A percentile compares a stretch with the other conserved stretches of the same genome.
Evolutionary conservation across 164 flowering plant species (phyloP).

Genomic region (Houttuynia cordata): DNA sequence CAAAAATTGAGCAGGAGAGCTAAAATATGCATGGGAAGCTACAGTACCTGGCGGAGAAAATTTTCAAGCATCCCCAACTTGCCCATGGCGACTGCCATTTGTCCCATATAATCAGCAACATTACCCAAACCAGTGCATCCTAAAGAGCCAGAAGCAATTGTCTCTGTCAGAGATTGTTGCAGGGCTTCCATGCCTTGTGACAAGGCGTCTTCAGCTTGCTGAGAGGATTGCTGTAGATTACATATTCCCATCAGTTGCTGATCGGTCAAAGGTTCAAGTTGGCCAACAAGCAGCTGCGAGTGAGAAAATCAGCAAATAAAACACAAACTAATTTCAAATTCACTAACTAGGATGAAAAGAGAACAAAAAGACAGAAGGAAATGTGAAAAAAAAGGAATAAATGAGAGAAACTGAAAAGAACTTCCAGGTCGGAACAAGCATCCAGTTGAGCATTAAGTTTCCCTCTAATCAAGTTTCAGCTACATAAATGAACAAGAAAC

Average conservation of each 20-base stretch:
- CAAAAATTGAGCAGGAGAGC: neutral
- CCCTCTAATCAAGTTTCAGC: neutral
- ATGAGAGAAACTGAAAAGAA: too few relatives aligned
- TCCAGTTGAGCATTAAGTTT: neutral
- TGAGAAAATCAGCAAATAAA: neutral
- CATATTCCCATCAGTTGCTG: constrained; percentile 75
- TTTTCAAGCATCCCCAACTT: constrained; percentile 62
- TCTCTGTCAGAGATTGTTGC: constrained; percentile 73
- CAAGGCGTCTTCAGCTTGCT: constrained; percentile 88
- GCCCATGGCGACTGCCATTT: constrained; percentile 91
- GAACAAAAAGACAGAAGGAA: neutral
- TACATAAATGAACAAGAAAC: neutral
- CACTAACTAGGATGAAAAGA: too few relatives aligned
- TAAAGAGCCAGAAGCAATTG: constrained; percentile 47
- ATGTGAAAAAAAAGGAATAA: neutral
- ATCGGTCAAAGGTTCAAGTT: constrained; percentile 80
- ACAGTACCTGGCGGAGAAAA: constrained; percentile 70
- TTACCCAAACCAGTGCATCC: constrained; percentile 46
- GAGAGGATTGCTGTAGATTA: constrained; percentile 80
- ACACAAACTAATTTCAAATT: neutral
- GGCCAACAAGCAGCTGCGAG: constrained; percentile 56
- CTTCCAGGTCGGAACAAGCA: neutral
- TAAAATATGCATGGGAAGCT: neutral
- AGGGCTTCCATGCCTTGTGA: constrained; percentile 95
- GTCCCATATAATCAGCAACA: constrained; percentile 80